Evolutionary conservation across 2,329 filamentous ascomycete genomes (phyloP), one percentile per base, ranked within the genome.

Genomic region (Ceratocystis albifundus): DNA sequence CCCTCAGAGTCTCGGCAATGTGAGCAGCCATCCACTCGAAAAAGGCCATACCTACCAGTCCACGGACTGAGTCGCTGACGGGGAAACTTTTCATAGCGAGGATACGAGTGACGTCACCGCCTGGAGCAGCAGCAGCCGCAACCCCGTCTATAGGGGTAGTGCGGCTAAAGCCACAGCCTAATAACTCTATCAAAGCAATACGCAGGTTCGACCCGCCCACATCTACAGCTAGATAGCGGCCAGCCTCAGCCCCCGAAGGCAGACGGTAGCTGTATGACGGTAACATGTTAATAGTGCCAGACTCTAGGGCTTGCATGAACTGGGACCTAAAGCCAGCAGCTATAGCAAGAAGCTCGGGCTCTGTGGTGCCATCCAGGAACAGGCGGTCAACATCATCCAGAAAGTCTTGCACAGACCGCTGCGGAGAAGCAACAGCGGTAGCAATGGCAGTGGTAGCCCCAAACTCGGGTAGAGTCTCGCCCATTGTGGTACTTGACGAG

Each of bases 141-240:
- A 2, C 46, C 17, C 46, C 46, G 46, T n/a, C 20, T 2, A 22
- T 22, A 7, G 46, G 17, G 22, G 48, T 25, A 53, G 17, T 25
- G 48, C 48, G 48, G 48, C 48, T 53, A 22, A 74, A 75, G 36
- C 77, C 76, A 10, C 83, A 82, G 64, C 61, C 61, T 4, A 76
- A 75, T 66, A 88, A 76, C 69, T 85, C 80, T 59, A 88, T 83
- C 70, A 88, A 72, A 4, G 84, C 85, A 36, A 88, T 83, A 64
- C 85, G 79, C 68, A 88, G 75, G 10, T 84, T 88, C 46, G 86
- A 88, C 1, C 86, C 86, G 46, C 86, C 86, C n/a, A 88, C 83
- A 72, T 88, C 86, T 46, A 87, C 76, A 25, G 84, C 83, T 65
- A 88, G 76, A 72, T 80, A 87, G 64, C 79, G 80, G 30, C 85